A percentile compares a stretch with the other conserved stretches of the same genome.
These are phyloP conservation scores for Cadophora sp. DNA, from an alignment of 2,329 filamentous ascomycete species.

Conservation along the genomic window DNA sequence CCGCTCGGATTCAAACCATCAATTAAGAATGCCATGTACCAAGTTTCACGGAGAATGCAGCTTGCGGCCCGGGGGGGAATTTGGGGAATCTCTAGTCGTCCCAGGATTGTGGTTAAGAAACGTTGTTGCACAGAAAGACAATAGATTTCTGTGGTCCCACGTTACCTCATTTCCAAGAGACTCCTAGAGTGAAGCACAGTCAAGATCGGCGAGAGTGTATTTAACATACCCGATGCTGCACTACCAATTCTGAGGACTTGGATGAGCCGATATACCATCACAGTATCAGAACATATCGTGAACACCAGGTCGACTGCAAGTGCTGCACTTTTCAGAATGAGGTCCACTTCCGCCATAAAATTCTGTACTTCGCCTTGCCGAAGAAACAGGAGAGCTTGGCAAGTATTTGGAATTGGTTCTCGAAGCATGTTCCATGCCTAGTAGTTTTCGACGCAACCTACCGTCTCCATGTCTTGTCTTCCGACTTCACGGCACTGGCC, in stretches of 20 bases:
- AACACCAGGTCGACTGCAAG: neutral
- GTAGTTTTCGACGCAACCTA: neutral
- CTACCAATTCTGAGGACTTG: neutral
- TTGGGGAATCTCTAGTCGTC: constrained; percentile 11
- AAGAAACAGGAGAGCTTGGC: neutral
- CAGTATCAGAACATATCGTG: too few relatives aligned
- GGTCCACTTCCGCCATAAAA: neutral
- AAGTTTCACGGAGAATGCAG: neutral
- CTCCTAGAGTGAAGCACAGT: neutral
- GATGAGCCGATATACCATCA: neutral
- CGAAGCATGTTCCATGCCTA: constrained; percentile 16
- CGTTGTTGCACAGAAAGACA: neutral
- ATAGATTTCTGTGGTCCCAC: neutral
- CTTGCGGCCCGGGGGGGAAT: neutral
- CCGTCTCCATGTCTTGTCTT: neutral
- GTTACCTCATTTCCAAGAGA: neutral
- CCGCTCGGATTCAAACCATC: neutral
- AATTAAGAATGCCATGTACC: neutral
- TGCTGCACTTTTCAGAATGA: neutral
- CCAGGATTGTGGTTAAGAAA: constrained; percentile 11
- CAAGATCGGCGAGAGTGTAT: neutral
- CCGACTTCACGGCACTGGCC: neutral
- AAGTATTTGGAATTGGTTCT: neutral
- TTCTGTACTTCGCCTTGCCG: neutral
- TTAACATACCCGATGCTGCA: neutral